phyloP scores from a whole-genome alignment of 2,329 filamentous ascomycete genomes.

The Coniochaeta sp. region DNA sequence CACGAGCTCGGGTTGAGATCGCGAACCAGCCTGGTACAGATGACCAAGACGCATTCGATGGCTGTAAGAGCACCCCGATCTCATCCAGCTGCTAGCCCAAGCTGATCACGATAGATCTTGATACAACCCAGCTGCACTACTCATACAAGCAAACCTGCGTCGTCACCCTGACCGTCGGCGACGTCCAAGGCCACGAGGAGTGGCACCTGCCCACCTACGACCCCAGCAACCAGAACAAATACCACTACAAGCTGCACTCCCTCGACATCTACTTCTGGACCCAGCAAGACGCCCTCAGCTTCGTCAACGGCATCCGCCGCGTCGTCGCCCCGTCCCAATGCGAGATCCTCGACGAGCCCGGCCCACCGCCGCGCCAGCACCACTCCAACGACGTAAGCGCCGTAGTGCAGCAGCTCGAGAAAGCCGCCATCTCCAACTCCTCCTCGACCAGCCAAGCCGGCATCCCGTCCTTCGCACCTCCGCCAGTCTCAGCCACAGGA shows the following conservation, averaged over 20 bases:
- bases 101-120: conserved; percentile 44
- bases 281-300: conserved; percentile 60
- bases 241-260: conserved; percentile 70
- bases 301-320: conserved; percentile 60
- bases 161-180: conserved; percentile 59
- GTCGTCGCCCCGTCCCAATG: conserved; percentile 55
- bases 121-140: conserved; percentile 57
- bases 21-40: conserved; percentile 68
- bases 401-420: conserved; percentile 67
- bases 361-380: conserved; percentile 32
- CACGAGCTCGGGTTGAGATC: conserved; percentile 64
- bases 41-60: conserved; percentile 73
- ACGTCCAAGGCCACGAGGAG: conserved; percentile 43
- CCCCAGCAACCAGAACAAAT: conserved; percentile 65
- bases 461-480: conserved; percentile 29
- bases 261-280: conserved; percentile 78
- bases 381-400: conserved; percentile 49
- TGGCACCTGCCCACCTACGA: conserved; percentile 74
- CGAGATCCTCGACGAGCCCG: conserved; percentile 58
- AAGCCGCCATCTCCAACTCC: conserved; percentile 56
- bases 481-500: conserved; percentile 26
- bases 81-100: neutral
- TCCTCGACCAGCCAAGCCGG: conserved; percentile 25
- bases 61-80: conserved; percentile 48
- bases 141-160: conserved; percentile 68